phyloP scores from a whole-genome alignment of 169 alveolate genomes.

The Eimeria maxima region DNA sequence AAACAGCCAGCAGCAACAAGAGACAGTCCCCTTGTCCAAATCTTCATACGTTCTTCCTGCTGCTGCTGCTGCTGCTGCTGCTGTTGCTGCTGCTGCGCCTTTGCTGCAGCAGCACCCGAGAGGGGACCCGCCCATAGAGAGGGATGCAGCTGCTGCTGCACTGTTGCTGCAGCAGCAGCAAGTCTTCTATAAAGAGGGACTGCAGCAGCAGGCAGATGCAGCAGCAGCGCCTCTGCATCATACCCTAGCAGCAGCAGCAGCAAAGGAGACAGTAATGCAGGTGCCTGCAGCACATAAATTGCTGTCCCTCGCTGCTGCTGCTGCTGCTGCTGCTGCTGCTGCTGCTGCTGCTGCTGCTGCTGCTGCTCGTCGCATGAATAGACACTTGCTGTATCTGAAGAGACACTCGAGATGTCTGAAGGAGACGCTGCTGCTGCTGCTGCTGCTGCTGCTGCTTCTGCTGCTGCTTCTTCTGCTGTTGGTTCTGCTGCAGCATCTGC shows the following conservation, averaged over 20 bases:
- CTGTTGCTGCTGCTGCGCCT: not conserved
- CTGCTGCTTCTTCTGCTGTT: not conserved
- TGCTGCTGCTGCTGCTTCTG: not conserved
- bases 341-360: constrained; percentile 49
- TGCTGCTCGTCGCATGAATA: not conserved
- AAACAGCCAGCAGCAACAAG: constrained; percentile 22
- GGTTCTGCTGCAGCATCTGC: not conserved
- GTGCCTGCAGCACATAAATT: constrained; percentile 37
- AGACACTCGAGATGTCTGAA: not conserved
- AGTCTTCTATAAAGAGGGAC: not conserved
- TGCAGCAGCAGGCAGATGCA: constrained; percentile 37
- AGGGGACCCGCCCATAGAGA: constrained; percentile 61
- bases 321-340: constrained; percentile 60
- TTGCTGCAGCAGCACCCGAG: constrained; percentile 43
- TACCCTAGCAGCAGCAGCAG: constrained; percentile 61
- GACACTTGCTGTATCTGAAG: constrained; percentile 36
- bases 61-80: constrained; percentile 20
- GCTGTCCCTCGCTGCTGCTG: constrained; percentile 54
- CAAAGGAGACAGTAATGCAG: constrained; percentile 27
- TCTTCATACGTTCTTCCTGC: not conserved
- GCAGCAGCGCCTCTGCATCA: constrained; percentile 47
- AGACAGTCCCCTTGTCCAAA: constrained; percentile 46
- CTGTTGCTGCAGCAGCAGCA: not conserved
- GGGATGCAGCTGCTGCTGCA: constrained; percentile 54
- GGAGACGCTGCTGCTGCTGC: not conserved